Conservation (phyloP, 768 basidiomycete genomes). For the Suillus subalutaceus region DNA sequence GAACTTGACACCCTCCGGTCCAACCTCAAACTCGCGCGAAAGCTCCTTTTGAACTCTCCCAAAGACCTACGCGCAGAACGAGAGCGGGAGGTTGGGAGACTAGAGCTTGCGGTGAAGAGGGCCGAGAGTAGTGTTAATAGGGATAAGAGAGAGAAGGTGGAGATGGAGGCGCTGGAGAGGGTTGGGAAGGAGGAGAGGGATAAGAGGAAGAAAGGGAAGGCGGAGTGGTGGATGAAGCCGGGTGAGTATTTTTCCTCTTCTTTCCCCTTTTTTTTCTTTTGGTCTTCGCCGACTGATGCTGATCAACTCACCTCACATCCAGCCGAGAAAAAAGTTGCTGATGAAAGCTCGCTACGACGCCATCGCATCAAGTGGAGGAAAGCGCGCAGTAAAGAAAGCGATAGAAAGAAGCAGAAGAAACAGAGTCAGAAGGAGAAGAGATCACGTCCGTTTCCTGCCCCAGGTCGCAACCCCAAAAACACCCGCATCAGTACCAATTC, state of each 20-base stretch:
- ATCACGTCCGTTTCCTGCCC: constrained; percentile 62
- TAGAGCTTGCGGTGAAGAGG: constrained; percentile 77
- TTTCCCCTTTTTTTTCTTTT: background rate
- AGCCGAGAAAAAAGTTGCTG: constrained; percentile 80
- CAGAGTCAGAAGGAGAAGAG: constrained; percentile 88
- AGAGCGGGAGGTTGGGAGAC: constrained; percentile 64
- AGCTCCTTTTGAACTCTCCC: constrained; percentile 62
- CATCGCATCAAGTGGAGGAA: constrained; percentile 75
- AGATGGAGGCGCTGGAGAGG: constrained; percentile 61
- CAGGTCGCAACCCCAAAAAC: background rate
- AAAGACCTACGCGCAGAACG: constrained; percentile 59
- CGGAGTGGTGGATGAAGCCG: constrained; percentile 83
- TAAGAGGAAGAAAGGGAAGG: constrained; percentile 77
- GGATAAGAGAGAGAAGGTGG: constrained; percentile 68
- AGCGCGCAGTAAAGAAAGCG: constrained; percentile 80
- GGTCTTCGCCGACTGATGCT: constrained; percentile 11
- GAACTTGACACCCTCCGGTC: constrained; percentile 71
- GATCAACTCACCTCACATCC: constrained; percentile 14
- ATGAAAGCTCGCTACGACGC: constrained; percentile 79
- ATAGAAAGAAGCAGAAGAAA: constrained; percentile 92
- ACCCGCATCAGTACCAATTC: background rate
- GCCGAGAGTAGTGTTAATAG: constrained; percentile 78
- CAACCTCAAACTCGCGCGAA: constrained; percentile 69
- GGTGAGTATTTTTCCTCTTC: constrained; percentile 45
- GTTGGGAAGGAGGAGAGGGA: constrained; percentile 50